Base-by-base conservation (phyloP, 106 monocot species). In the Vanilla planifolia region DNA sequence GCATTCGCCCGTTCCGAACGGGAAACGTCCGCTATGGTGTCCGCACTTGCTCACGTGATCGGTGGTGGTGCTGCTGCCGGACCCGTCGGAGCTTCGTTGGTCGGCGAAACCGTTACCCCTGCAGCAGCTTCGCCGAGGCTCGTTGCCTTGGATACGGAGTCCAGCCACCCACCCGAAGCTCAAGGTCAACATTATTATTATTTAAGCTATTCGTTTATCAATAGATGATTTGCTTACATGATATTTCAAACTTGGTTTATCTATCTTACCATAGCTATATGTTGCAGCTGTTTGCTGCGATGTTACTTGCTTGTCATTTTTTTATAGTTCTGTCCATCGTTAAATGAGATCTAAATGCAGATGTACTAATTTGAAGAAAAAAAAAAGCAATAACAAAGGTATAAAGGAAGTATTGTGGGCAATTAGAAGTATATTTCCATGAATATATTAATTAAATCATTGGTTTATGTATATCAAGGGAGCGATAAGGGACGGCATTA, bases 31-130 rank as follows among this genome's bases (percentile, higher is more conserved):
- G 84, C 75, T 43, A 72, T 85, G 69, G 84, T 85, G 10, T 85
- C 84, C 3, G 84, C 84, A 55, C 73, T 85, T 37, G 72, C 79
- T 9, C 75, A 65, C 25, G 84, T 79, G 20, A 76, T 76, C 53
- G 56, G 47, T 25, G 32, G 22, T 4, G 59, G 62, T 2, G 17
- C 26, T 6, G 37, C 40, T 5, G 19, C 13, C 7, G 62, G n/a
- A n/a, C n/a, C n/a, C n/a, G n/a, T n/a, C n/a, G n/a, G n/a, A n/a
- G n/a, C n/a, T 24, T 51, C 41, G 67, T 3, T n/a, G n/a, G n/a
- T n/a, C n/a, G n/a, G 23, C 30, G 5, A 13, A 15, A 16, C 30
- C 6, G 22, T 15, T 17, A 0, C 24, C 16, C 10, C 42, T 3
- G 36, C 17, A 19, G 65, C 23, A 30, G 48, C 37, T 32, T 27